phyloP scores from a whole-genome alignment of 306 rosid genomes.

The Begonia fuchsioides region DNA sequence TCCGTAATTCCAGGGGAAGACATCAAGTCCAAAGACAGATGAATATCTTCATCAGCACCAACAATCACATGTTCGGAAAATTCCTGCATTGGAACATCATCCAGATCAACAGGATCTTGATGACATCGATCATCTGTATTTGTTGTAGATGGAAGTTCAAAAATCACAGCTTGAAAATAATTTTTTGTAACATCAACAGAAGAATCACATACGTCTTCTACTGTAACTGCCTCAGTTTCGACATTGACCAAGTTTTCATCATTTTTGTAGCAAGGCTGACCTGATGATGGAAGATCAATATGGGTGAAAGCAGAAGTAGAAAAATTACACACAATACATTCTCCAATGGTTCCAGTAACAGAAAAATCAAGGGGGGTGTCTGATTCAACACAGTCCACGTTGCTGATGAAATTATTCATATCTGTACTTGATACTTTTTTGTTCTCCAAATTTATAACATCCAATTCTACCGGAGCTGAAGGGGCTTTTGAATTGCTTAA shows the following conservation, averaged over 20 bases:
- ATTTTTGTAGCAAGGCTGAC: conserved; percentile 13
- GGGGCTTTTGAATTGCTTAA: conserved; percentile 17
- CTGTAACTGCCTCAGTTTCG: conserved; percentile 10
- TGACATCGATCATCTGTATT: conserved; percentile 8
- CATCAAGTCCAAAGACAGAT: conserved; percentile 17
- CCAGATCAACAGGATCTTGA: conserved; percentile 10
- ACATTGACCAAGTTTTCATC: conserved; percentile 11
- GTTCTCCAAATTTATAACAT: conserved; percentile 12
- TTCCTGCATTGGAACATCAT: conserved; percentile 18
- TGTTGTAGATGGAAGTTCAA: no score
- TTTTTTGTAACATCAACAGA: conserved; percentile 3
- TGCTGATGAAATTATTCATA: conserved; percentile 16
- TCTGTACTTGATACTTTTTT: conserved; percentile 21
- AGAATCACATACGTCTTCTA: conserved; percentile 5
- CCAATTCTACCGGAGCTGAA: conserved; percentile 21
- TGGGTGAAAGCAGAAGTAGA: conserved; percentile 8
- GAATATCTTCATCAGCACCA: conserved; percentile 14
- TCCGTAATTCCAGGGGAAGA: conserved; percentile 17
- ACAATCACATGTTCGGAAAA: conserved; percentile 11
- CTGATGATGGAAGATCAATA: conserved; percentile 15
- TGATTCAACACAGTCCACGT: conserved; percentile 18
- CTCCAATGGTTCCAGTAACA: conserved; percentile 3
- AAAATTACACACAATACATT: background rate
- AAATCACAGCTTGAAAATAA: no score
- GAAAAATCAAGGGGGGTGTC: conserved; percentile 13